Evolutionary conservation across 345 rosid species (phyloP).

Genomic region (Lepidium sativum): DNA sequence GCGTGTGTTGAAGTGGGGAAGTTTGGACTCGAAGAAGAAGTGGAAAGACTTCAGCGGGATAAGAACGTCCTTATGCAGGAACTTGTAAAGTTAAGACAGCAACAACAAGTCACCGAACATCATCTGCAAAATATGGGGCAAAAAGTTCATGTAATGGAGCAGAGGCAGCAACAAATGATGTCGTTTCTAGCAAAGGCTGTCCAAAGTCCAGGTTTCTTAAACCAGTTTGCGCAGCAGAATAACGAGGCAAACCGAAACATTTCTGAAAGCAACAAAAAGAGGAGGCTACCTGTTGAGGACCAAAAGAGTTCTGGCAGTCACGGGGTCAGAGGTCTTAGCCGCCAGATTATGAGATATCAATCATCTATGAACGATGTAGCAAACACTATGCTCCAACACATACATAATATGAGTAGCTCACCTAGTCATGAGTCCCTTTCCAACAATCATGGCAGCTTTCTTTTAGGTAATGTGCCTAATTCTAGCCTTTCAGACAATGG

Average conservation of each 20-base stretch:
- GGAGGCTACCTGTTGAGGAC: slow-evolving; percentile 63
- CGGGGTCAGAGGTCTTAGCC: slow-evolving; percentile 36
- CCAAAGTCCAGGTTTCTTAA: slow-evolving; percentile 68
- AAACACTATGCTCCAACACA: slow-evolving; percentile 59
- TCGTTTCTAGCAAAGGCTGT: slow-evolving; percentile 83
- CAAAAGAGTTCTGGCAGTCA: slow-evolving; percentile 34
- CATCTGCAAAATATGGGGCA: slow-evolving; percentile 74
- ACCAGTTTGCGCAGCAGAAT: slow-evolving; percentile 57
- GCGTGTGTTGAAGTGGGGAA: slow-evolving; percentile 86
- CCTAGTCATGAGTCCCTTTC: slow-evolving; percentile 34
- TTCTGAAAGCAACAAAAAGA: slow-evolving; percentile 58
- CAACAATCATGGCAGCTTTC: slow-evolving; percentile 23
- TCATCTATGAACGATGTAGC: slow-evolving; percentile 64
- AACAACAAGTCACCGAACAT: slow-evolving; percentile 69
- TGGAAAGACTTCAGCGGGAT: slow-evolving; percentile 77
- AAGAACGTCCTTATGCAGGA: slow-evolving; percentile 94
- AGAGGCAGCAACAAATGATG: slow-evolving; percentile 92
- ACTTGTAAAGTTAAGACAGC: no score
- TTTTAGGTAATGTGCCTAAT: slow-evolving; percentile 34
- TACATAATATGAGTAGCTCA: slow-evolving; percentile 44
- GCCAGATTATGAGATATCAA: slow-evolving; percentile 69
- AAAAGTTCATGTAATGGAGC: slow-evolving; percentile 91
- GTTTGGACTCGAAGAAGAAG: slow-evolving; percentile 82
- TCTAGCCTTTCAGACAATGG: slow-evolving; percentile 33
- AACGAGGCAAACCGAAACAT: slow-evolving; percentile 44